These are phyloP conservation scores for Pleoardoris graminearum DNA, from an alignment of 2,329 filamentous ascomycete genomes.

Conservation along the genomic window DNA sequence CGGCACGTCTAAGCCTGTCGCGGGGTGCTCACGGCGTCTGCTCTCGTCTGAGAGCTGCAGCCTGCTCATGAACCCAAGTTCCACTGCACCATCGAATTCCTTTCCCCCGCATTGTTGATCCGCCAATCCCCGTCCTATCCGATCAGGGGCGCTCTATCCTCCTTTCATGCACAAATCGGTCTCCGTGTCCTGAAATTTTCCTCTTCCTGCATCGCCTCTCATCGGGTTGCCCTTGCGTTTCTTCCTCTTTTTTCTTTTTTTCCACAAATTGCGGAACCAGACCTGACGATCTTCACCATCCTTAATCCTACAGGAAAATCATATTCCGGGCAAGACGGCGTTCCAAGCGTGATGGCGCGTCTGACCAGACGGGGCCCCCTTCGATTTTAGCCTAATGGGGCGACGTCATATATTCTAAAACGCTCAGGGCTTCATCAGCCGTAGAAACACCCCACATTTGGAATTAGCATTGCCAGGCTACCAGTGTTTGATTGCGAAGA, in stretches of 20 bases:
- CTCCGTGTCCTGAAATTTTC: not conserved
- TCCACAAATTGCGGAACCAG: not conserved
- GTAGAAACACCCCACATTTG: not conserved
- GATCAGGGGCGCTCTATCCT: too few relatives aligned
- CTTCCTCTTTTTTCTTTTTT: too few relatives aligned
- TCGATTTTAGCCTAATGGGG: slow-evolving; percentile 3
- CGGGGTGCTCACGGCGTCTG: too few relatives aligned
- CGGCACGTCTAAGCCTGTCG: too few relatives aligned
- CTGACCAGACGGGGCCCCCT: not conserved
- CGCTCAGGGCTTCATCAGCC: slow-evolving; percentile 4
- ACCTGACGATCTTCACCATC: not conserved
- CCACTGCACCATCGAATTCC: too few relatives aligned
- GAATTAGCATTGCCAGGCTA: not conserved
- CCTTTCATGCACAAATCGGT: too few relatives aligned
- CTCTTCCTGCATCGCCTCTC: too few relatives aligned
- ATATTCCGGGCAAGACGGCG: not conserved
- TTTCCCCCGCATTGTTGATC: too few relatives aligned
- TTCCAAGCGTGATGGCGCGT: not conserved
- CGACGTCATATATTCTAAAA: not conserved
- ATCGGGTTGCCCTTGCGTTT: too few relatives aligned
- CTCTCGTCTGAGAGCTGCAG: too few relatives aligned
- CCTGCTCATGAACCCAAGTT: too few relatives aligned
- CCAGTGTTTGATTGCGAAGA: not conserved
- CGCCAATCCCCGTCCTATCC: too few relatives aligned
- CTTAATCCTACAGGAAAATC: not conserved